Percentiles rank a stretch among this genome's conserved stretches.
phyloP scores from a whole-genome alignment of 345 rosid species.

The Hypericum androsaemum region DNA sequence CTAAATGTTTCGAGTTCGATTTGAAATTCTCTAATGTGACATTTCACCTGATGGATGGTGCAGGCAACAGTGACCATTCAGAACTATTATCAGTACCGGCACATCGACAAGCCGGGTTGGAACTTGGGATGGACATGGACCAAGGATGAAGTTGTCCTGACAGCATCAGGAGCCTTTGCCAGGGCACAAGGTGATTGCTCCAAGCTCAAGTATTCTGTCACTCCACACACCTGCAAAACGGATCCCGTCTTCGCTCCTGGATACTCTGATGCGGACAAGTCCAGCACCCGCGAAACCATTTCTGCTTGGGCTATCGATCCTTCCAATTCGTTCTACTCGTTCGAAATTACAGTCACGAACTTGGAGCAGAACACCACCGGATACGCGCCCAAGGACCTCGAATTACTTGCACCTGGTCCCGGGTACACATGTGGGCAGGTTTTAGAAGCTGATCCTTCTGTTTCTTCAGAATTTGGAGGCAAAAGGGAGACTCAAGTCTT shows the following conservation, averaged over 20 bases:
- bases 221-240: conserved; percentile 39
- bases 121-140: conserved; percentile 50
- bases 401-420: conserved; percentile 41
- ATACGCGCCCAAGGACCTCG: conserved; percentile 35
- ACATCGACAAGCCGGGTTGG: conserved; percentile 43
- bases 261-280: conserved; percentile 13
- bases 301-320: conserved; percentile 44
- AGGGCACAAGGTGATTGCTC: conserved; percentile 41
- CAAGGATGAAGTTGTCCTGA: conserved; percentile 29
- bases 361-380: conserved; percentile 15
- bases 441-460: conserved; percentile 27
- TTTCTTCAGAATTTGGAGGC: conserved; percentile 35
- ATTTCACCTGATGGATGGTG: background rate
- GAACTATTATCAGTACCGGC: conserved; percentile 41
- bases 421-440: conserved; percentile 46
- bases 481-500: conserved; percentile 41
- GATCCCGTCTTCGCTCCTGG: conserved; percentile 32
- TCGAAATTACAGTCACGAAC: conserved; percentile 35
- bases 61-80: conserved; percentile 50
- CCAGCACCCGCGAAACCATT: conserved; percentile 37
- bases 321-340: conserved; percentile 38
- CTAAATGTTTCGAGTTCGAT: too few species aligned
- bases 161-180: conserved; percentile 50
- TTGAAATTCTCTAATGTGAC: background rate
- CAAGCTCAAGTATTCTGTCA: conserved; percentile 12